phyloP scores from a whole-genome alignment of 2,329 filamentous ascomycete genomes.

The Hymenoscyphus scutula region DNA sequence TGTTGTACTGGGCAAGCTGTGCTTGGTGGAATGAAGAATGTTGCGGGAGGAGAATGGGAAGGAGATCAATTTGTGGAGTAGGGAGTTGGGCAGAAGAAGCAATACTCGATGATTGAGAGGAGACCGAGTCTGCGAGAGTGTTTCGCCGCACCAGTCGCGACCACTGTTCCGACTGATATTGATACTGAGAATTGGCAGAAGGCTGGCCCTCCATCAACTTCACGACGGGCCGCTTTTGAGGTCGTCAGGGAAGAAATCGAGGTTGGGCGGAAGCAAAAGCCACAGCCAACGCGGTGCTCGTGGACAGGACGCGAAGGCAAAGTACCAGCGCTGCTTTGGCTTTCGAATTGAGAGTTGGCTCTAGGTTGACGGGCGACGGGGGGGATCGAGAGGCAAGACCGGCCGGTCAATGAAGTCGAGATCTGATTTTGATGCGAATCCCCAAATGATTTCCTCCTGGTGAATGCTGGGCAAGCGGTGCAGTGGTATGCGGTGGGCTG shows the following conservation, averaged over 20 bases:
- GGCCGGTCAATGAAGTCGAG: not conserved
- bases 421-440: not conserved
- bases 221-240: constrained; percentile 28
- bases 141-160: constrained; percentile 38
- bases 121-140: constrained; percentile 30
- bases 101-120: constrained; percentile 28
- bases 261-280: constrained; percentile 13
- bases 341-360: not conserved
- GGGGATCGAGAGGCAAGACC: not conserved
- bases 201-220: constrained; percentile 39
- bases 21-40: constrained; percentile 59
- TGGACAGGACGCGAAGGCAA: not conserved
- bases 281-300: constrained; percentile 13
- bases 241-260: constrained; percentile 10
- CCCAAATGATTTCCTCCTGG: not conserved
- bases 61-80: constrained; percentile 50
- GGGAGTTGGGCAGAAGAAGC: constrained; percentile 30
- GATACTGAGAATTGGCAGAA: constrained; percentile 36
- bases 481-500: not conserved
- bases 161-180: constrained; percentile 39
- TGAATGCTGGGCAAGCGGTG: not conserved
- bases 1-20: constrained; percentile 64
- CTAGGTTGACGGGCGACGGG: not conserved
- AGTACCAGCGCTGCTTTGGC: not conserved
- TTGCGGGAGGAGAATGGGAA: constrained; percentile 57